Evolutionary conservation across 257 asterid species (phyloP).

Genomic region (Galeopsis tetrahit): DNA sequence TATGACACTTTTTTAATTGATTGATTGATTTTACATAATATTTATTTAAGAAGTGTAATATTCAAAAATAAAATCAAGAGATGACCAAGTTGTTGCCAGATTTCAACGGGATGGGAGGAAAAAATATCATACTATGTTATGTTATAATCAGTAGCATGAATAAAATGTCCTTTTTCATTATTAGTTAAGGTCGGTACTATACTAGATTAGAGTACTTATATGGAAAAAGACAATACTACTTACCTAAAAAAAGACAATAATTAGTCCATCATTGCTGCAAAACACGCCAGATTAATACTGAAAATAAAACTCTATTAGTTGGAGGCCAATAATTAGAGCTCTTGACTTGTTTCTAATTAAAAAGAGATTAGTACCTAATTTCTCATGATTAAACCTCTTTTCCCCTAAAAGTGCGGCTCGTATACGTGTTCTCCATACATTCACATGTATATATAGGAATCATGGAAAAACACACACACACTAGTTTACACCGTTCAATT

Average conservation of each 20-base stretch:
- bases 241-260: constrained; percentile 36
- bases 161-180: constrained; percentile 14
- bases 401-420: neutral
- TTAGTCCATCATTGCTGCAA: constrained; percentile 30
- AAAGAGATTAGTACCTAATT: constrained; percentile 15
- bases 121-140: neutral
- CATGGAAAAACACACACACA: no score
- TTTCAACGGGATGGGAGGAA: constrained; percentile 7
- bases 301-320: constrained; percentile 22
- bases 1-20: neutral
- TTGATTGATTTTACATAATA: neutral
- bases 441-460: neutral
- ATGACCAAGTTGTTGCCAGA: constrained; percentile 10
- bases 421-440: constrained; percentile 22
- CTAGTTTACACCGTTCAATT: neutral
- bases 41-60: neutral
- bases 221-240: constrained; percentile 34
- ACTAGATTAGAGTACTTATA: constrained; percentile 16
- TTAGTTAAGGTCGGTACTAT: constrained; percentile 18
- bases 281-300: constrained; percentile 21
- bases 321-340: constrained; percentile 32
- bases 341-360: constrained; percentile 14
- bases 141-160: constrained; percentile 17
- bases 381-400: constrained; percentile 7
- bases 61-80: no score